A percentile compares a stretch with the other conserved stretches of the same genome.
Conservation (phyloP, 192 early-diverging fungal species). For the Coemansia interrupta region DNA sequence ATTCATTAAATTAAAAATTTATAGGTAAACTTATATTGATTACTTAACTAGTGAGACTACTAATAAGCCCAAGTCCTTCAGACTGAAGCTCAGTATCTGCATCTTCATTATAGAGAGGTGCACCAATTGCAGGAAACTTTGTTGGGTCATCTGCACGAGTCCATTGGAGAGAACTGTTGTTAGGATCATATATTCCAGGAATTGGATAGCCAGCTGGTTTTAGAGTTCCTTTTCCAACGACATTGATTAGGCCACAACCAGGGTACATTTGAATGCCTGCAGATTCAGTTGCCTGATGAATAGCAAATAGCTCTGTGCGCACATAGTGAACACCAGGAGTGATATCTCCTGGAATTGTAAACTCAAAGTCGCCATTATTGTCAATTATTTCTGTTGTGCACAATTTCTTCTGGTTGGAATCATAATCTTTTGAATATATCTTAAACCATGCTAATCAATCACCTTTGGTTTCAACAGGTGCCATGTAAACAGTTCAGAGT, state of each 20-base stretch:
- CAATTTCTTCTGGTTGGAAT: slow-evolving; percentile 20
- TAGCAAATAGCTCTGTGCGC: not conserved
- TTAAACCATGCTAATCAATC: slow-evolving; percentile 30
- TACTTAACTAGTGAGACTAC: no score
- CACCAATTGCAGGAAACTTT: no score
- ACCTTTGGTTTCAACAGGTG: slow-evolving; percentile 18
- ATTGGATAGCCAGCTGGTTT: not conserved
- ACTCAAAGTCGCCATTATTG: slow-evolving; percentile 16
- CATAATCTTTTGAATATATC: slow-evolving; percentile 31
- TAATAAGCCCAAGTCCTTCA: no score
- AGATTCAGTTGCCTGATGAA: not conserved
- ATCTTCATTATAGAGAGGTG: no score
- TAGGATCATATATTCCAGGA: not conserved
- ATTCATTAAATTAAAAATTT: no score
- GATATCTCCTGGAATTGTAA: slow-evolving; percentile 22
- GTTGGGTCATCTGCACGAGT: no score
- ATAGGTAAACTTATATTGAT: no score
- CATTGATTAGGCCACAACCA: not conserved
- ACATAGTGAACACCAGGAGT: slow-evolving; percentile 7
- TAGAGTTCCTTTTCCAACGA: not conserved
- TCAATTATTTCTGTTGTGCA: slow-evolving; percentile 22
- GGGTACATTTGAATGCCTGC: not conserved
- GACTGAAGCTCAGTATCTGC: no score
- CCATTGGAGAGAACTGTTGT: not conserved
- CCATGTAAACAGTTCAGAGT: slow-evolving; percentile 26